Conservation (phyloP, 805 yeast genomes). For the Cyberlindnera nakhonratchasimensis region DNA sequence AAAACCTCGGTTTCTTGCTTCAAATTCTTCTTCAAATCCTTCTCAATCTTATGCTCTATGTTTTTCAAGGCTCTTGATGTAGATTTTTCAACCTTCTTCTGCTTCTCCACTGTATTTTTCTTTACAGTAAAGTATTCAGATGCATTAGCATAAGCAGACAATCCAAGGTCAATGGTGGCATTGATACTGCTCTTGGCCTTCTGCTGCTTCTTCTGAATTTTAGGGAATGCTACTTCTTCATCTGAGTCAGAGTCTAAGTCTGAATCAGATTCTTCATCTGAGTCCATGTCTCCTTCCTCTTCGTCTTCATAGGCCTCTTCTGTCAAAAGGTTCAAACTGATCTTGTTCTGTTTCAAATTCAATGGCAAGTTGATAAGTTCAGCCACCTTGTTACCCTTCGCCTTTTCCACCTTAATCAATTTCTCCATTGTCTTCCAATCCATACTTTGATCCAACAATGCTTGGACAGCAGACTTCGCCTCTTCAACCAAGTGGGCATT, state of each 20-base stretch:
- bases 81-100: conserved; percentile 73
- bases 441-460: conserved; percentile 74
- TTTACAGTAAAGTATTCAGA: conserved; percentile 74
- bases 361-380: conserved; percentile 60
- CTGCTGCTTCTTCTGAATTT: conserved; percentile 8
- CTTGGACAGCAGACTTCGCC: conserved; percentile 64
- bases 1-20: conserved; percentile 52
- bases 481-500: conserved; percentile 69
- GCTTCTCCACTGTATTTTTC: conserved; percentile 72
- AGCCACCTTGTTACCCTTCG: conserved; percentile 63
- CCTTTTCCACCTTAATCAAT: conserved; percentile 64
- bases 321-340: conserved; percentile 54
- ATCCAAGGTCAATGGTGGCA: conserved; percentile 61
- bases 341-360: conserved; percentile 63
- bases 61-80: conserved; percentile 75
- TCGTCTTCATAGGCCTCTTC: conserved; percentile 36
- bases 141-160: conserved; percentile 88
- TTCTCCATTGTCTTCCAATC: conserved; percentile 91
- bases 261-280: conserved; percentile 15
- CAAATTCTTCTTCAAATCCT: conserved; percentile 63
- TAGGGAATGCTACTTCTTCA: conserved; percentile 9
- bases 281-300: conserved; percentile 31
- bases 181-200: conserved; percentile 33
- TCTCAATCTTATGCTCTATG: conserved; percentile 73
- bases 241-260: conserved; percentile 15